Evolutionary conservation across 2,329 filamentous ascomycete genomes (phyloP).

Genomic region (Pseudogymnoascus sp.): DNA sequence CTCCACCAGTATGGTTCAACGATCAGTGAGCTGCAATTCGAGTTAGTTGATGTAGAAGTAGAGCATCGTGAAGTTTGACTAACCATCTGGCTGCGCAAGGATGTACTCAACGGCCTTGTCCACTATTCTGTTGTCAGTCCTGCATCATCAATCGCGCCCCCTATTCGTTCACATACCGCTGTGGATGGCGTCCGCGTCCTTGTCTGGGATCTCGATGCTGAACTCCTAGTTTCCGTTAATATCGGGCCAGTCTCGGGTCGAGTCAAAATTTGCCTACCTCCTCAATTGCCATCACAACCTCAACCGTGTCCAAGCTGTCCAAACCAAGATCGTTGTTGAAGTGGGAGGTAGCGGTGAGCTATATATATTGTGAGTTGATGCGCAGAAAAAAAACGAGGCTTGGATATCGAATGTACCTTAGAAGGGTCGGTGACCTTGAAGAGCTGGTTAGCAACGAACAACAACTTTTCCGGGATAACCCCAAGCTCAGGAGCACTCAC

Average conservation of each 20-base stretch:
- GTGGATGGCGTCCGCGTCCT: constrained; percentile 70
- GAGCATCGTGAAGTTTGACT: constrained; percentile 25
- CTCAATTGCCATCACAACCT: constrained; percentile 99
- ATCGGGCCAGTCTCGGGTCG: background rate
- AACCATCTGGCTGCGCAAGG: constrained; percentile 67
- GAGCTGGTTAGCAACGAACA: constrained; percentile 19
- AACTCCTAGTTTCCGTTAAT: constrained; percentile 43
- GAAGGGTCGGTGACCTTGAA: constrained; percentile 59
- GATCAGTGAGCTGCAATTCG: constrained; percentile 27
- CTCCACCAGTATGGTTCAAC: constrained; percentile 25
- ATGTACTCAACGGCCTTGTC: constrained; percentile 74
- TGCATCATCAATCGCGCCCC: constrained; percentile 21
- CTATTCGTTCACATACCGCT: constrained; percentile 51
- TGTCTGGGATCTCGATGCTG: constrained; percentile 75
- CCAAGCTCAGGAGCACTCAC: constrained; percentile 41
- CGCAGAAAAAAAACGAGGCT: background rate
- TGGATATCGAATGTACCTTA: constrained; percentile 44
- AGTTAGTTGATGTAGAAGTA: background rate
- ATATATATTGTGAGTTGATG: constrained; percentile 24
- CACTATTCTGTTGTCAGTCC: constrained; percentile 40
- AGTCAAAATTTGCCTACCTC: constrained; percentile 43
- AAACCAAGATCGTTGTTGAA: constrained; percentile 96
- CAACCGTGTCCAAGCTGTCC: constrained; percentile 95
- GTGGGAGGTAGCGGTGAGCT: constrained; percentile 82
- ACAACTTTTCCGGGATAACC: background rate